Conservation (phyloP, 2,329 filamentous ascomycete species). For the Fusarium haematococcum region DNA sequence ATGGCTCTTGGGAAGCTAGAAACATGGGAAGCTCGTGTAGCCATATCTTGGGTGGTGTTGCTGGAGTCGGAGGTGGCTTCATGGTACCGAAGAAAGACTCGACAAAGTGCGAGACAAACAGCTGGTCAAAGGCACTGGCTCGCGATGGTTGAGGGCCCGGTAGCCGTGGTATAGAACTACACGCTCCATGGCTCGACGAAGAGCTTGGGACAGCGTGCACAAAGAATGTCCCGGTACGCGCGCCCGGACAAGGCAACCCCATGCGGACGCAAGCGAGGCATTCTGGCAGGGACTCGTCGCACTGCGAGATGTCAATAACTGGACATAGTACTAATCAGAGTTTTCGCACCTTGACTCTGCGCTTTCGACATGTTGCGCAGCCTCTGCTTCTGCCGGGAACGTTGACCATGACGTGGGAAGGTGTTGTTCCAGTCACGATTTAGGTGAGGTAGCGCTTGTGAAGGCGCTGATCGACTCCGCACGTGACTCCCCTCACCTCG, state of each 20-base stretch:
- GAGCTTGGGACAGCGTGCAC: constrained; percentile 1
- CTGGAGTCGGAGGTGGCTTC: constrained; percentile 5
- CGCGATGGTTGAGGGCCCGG: constrained; percentile 6
- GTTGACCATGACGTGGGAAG: constrained; percentile 15
- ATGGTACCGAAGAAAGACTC: constrained; percentile 22
- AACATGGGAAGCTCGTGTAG: constrained; percentile 12
- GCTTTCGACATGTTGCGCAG: constrained; percentile 20
- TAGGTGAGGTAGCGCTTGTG: not conserved
- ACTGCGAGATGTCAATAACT: not conserved
- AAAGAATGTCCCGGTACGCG: constrained; percentile 14
- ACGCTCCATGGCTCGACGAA: not conserved
- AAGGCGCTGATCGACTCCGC: not conserved
- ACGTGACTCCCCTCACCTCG: not conserved
- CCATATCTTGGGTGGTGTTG: constrained; percentile 9
- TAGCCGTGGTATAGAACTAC: not conserved
- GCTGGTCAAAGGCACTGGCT: constrained; percentile 13
- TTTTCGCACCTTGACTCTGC: constrained; percentile 13
- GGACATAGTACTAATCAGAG: not conserved
- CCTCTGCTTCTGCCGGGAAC: constrained; percentile 18
- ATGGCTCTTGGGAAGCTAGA: not conserved
- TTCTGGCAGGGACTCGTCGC: constrained; percentile 11
- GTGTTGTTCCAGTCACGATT: not conserved
- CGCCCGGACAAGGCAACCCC: constrained; percentile 13
- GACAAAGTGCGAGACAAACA: constrained; percentile 20
- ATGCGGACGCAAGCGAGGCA: constrained; percentile 14